phyloP scores from a whole-genome alignment of 148 eudicot species.

The Polygonum aviculare region DNA sequence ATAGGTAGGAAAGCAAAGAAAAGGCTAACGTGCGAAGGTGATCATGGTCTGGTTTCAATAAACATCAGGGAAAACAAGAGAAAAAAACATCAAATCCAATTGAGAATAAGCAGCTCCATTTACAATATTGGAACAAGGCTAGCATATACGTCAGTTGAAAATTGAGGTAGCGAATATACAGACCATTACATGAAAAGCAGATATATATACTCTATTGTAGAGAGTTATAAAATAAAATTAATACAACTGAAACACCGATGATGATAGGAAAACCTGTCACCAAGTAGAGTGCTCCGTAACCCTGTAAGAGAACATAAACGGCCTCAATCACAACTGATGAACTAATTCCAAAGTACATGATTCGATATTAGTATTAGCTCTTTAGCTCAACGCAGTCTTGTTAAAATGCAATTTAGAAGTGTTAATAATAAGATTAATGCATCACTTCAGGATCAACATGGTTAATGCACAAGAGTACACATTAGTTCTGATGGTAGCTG shows the following conservation, averaged over 20 bases:
- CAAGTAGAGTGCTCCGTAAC: slow-evolving; percentile 78
- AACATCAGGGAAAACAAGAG: background rate
- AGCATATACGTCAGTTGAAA: background rate
- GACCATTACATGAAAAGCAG: background rate
- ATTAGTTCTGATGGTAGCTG: background rate
- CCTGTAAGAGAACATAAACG: slow-evolving; percentile 32
- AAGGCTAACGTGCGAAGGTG: background rate
- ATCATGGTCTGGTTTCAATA: background rate
- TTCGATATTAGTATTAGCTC: background rate
- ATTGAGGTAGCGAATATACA: background rate
- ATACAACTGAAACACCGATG: slow-evolving; percentile 77
- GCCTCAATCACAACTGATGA: background rate
- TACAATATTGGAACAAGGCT: background rate
- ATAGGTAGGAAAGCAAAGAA: background rate
- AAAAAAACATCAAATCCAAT: background rate
- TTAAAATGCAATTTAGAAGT: background rate
- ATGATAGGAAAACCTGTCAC: slow-evolving; percentile 78
- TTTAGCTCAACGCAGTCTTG: background rate
- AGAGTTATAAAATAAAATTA: slow-evolving; percentile 80
- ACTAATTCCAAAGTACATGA: background rate
- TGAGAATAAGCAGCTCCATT: background rate
- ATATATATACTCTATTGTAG: slow-evolving; percentile 34
- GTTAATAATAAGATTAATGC: background rate
- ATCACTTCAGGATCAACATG: background rate
- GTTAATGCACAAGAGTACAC: background rate